Evolutionary conservation across 2,329 filamentous ascomycete species (phyloP), one percentile per base, ranked within the genome.

Genomic region (Metarhizium album): DNA sequence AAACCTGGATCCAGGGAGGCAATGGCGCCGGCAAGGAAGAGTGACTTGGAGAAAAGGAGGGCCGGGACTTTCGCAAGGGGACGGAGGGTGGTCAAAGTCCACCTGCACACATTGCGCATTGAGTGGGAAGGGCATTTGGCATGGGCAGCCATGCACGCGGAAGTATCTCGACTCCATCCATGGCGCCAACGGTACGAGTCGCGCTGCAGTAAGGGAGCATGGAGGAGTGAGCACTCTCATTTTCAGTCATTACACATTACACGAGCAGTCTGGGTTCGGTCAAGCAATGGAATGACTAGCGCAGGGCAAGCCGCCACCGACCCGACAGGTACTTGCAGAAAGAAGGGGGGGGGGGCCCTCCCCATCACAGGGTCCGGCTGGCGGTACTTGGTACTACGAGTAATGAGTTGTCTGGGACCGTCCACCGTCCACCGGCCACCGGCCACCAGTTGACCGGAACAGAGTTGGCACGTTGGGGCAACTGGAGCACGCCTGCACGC

Each of bases 51-150:
- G 20, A 45, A 53, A 51, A 49, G 52, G 51, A 53, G 52, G 52
- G 42, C 48, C 29, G 52, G 49, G 46, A 46, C 46, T 51, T 45
- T 51, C 27, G 49, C 50, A 48, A 49, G 42, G 52, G 52, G 46
- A 37, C 45, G 6, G 40, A 45, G 49, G 46, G 37, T 46, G 52
- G 47, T 51, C 49, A 53, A 42, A 49, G 49, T 51, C 52, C 42
- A 43, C 40, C 8, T 23, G 20, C 18, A 18, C 11, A 24, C 37
- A n/a, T 20, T 40, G 37, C 18, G 18, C n/a, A 40, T 18, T 18
- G 37, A 40, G 37, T 40, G 37, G 37, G 37, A 40, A 20, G 20
- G 37, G 37, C 37, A 40, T 40, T 7, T 23, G 22, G 40, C 40
- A 43, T 43, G 40, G 40, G 22, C 20, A 24, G 40, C 40, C 40